A percentile compares a stretch with the other conserved stretches of the same genome.
phyloP scores from a whole-genome alignment of 2,329 filamentous ascomycete species.

The Aspergillus sp. region DNA sequence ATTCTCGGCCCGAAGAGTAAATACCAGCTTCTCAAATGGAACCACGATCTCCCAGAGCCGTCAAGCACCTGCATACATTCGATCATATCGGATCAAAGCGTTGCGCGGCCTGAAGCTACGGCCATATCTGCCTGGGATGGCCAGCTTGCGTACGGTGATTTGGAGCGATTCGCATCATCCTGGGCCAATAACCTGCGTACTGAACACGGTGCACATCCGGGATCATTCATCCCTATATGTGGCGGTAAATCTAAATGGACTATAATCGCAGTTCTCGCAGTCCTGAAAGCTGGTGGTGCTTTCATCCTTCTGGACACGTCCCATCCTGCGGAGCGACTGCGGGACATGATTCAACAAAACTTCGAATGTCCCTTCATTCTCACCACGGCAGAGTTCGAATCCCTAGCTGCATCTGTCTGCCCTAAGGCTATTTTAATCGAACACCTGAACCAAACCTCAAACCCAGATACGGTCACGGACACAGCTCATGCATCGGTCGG shows the following conservation, averaged over 20 bases:
- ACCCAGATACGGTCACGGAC: no score
- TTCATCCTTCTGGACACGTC: slow-evolving; percentile 17
- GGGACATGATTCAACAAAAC: slow-evolving; percentile 5
- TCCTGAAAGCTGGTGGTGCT: slow-evolving; percentile 24
- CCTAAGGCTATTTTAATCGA: neutral
- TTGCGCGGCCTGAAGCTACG: neutral
- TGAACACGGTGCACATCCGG: no score
- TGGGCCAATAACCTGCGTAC: slow-evolving; percentile 18
- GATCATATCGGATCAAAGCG: neutral
- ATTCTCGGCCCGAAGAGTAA: neutral
- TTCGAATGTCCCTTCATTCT: slow-evolving; percentile 7
- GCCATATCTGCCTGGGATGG: slow-evolving; percentile 15
- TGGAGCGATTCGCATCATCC: slow-evolving; percentile 12
- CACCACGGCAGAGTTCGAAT: neutral
- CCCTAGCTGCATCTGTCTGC: neutral
- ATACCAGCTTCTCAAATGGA: neutral
- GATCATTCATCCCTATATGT: slow-evolving; percentile 18
- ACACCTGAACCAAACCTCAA: no score
- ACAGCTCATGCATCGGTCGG: neutral
- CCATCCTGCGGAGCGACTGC: slow-evolving; percentile 7
- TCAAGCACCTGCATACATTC: no score
- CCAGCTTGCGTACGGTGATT: slow-evolving; percentile 14
- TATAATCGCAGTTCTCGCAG: slow-evolving; percentile 20
- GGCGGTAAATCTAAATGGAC: slow-evolving; percentile 26
- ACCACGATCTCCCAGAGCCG: no score